These are phyloP conservation scores for Ophiostoma sp. DNA, from an alignment of 2,329 filamentous ascomycete genomes.

Conservation along the genomic window DNA sequence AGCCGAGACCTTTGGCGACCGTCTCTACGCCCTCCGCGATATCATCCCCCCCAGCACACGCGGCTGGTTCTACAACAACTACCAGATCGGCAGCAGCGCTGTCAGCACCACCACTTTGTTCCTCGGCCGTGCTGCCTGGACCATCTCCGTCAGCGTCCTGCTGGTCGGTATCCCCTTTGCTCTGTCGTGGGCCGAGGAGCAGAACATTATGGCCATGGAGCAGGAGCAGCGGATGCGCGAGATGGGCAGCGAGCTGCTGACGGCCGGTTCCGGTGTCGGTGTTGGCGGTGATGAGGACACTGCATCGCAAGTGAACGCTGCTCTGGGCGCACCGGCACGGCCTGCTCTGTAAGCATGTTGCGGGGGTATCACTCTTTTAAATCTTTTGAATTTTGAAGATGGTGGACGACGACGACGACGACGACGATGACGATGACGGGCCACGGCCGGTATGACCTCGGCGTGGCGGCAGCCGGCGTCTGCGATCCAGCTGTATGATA, in stretches of 20 bases:
- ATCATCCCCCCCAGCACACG: conserved; percentile 70
- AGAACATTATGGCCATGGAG: conserved; percentile 96
- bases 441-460: neutral
- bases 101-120: conserved; percentile 60
- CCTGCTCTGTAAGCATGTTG: conserved; percentile 43
- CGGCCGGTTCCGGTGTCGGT: conserved; percentile 40
- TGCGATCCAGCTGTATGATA: neutral
- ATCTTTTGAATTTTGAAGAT: neutral
- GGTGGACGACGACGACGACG: neutral
- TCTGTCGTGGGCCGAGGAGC: conserved; percentile 88
- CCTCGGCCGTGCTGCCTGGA: conserved; percentile 83
- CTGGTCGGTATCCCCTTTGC: conserved; percentile 90
- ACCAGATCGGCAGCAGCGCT: conserved; percentile 51
- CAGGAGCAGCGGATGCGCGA: conserved; percentile 94
- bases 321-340: conserved; percentile 44
- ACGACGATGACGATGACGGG: neutral
- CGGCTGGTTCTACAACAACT: conserved; percentile 59
- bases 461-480: neutral
- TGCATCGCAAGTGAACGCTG: conserved; percentile 46
- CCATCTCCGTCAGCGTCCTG: conserved; percentile 82
- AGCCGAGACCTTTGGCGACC: conserved; percentile 59
- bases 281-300: conserved; percentile 39
- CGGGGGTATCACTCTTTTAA: neutral
- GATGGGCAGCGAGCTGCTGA: conserved; percentile 69
- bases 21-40: conserved; percentile 66